phyloP scores from a whole-genome alignment of 2,329 filamentous ascomycete genomes.

The Escovopsis sp. region DNA sequence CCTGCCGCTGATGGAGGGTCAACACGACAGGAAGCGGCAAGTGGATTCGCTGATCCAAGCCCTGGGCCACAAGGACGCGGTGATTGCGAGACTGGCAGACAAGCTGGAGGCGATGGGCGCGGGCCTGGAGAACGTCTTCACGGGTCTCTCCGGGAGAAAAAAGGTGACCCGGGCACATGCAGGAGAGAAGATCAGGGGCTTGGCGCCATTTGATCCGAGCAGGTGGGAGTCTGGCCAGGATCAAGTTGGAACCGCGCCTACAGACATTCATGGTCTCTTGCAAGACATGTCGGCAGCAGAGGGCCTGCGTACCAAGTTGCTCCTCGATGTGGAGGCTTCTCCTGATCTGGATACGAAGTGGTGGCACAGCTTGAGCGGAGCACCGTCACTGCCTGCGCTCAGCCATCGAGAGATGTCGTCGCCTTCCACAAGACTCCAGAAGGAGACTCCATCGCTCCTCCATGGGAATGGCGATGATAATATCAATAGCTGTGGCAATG shows the following conservation, averaged over 20 bases:
- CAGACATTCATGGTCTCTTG: conserved; percentile 23
- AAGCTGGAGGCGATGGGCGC: conserved; percentile 37
- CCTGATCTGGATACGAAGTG: conserved; percentile 28
- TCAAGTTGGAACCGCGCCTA: conserved; percentile 10
- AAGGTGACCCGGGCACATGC: conserved; percentile 28
- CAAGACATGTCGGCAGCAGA: conserved; percentile 24
- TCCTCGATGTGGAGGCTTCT: conserved; percentile 17
- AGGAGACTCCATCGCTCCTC: too few relatives aligned
- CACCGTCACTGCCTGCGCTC: conserved; percentile 3
- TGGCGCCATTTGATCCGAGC: conserved; percentile 30
- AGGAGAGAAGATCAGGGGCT: conserved; percentile 33
- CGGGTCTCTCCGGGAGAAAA: conserved; percentile 31
- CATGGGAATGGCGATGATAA: too few relatives aligned
- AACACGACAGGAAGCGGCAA: conserved; percentile 24
- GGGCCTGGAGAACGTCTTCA: conserved; percentile 38
- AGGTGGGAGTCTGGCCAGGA: conserved; percentile 22
- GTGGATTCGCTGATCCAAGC: conserved; percentile 26
- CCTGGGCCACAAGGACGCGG: conserved; percentile 34
- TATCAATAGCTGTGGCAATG: too few relatives aligned
- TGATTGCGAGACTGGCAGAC: conserved; percentile 35
- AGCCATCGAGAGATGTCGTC: too few relatives aligned
- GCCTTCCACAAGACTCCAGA: too few relatives aligned
- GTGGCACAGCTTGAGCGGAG: conserved; percentile 30
- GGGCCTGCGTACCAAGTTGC: conserved; percentile 16
- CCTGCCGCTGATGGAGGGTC: conserved; percentile 33